These are phyloP conservation scores for Isoetes taiwanensis DNA, from an alignment of 75 land plant genomes.

Conservation along the genomic window DNA sequence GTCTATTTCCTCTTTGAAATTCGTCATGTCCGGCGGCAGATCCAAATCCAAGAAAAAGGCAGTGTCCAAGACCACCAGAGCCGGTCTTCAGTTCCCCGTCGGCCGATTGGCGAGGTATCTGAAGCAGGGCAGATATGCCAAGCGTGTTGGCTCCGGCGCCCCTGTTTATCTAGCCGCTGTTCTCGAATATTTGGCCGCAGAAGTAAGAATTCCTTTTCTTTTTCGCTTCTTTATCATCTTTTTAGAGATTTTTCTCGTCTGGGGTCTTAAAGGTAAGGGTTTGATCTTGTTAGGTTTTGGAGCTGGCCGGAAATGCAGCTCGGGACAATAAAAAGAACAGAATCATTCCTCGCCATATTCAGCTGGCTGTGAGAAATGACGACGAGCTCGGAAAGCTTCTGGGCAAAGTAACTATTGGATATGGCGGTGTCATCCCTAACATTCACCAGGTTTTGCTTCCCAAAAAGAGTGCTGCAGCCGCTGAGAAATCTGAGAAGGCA, in stretches of 20 bases:
- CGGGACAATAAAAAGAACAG: conserved; percentile 10
- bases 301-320: conserved; percentile 6
- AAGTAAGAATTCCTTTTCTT: too few species aligned
- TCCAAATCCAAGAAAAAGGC: conserved; percentile 13
- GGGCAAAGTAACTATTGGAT: not conserved
- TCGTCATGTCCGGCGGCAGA: too few species aligned
- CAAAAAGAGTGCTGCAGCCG: too few species aligned
- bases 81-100: conserved; percentile 11
- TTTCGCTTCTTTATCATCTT: too few species aligned
- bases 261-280: too few species aligned
- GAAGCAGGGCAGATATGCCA: conserved; percentile 12
- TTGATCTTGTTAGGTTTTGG: too few species aligned
- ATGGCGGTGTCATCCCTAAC: not conserved
- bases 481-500: too few species aligned
- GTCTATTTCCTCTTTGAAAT: too few species aligned
- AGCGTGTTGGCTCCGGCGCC: conserved; percentile 14
- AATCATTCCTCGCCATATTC: conserved; percentile 3
- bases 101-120: conserved; percentile 8
- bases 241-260: too few species aligned
- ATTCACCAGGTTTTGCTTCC: not conserved
- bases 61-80: conserved; percentile 10
- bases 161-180: conserved; percentile 14
- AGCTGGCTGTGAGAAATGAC: conserved; percentile 9
- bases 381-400: conserved; percentile 1
- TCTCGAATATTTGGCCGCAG: conserved; percentile 8